Base-by-base conservation (phyloP, 2,329 filamentous ascomycete genomes). In the Cryphonectria nitschkei region DNA sequence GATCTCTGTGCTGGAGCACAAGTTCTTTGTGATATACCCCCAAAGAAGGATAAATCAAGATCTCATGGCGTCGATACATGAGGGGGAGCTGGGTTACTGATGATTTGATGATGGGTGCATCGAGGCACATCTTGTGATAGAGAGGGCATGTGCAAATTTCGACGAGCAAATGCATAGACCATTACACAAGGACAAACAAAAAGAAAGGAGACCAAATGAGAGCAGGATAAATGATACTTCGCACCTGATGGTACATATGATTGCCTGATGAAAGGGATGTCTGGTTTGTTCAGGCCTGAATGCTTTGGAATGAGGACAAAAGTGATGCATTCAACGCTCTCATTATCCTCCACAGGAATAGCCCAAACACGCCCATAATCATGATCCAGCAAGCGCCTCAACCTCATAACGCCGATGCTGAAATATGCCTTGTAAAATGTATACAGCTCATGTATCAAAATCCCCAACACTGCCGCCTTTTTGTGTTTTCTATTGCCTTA, bases 321-420 rank as follows among this genome's bases (percentile, higher is more conserved):
- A 52, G 32, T 37, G 61, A 68, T 68, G 58, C 60, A 54, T 41
- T 63, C 0, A 5, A 32, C 26, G 46, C 22, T 32, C 19, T 52
- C 5, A 32, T 34, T 65, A 22, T 65, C 46, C 32, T 54, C 63
- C 34, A 65, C 46, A 43, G 22, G n/a, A 63, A 68, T 39, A 39
- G 58, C 60, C 43, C 32, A 39, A 32, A 41, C 43, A 60, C 19
- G 32, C 32, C 46, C 32, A 64, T 22, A 29, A 68, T 65, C 2
- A 63, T 68, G 50, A 54, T 60, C n/a, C 60, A 26, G 16, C 29
- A 37, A 34, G 16, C 4, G 16, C 22, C 50, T 34, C n/a, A 54
- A 26, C 50, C 65, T 67, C 46, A 32, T n/a, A 68, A 68, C 60
- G 61, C 67, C 67, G 2, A 56, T 64, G 60, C 67, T 43, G n/a